These are phyloP conservation scores for Anethum foeniculum DNA, from an alignment of 140 eudicot species.

Conservation along the genomic window DNA sequence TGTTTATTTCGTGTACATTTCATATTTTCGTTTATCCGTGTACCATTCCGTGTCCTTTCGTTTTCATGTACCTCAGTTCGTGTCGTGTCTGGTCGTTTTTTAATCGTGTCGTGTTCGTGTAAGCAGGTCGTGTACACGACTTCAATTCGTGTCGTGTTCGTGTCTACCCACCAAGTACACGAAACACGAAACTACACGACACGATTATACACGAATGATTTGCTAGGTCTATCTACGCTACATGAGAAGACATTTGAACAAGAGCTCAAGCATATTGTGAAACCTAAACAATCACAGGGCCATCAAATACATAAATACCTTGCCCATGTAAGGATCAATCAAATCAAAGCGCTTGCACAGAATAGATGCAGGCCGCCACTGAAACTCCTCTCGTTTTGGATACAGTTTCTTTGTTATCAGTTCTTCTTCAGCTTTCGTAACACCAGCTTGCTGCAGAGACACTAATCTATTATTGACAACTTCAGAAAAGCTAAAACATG, in stretches of 20 bases:
- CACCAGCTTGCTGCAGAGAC: conserved; percentile 32
- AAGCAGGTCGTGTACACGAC: no score
- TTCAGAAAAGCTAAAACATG: conserved; percentile 7
- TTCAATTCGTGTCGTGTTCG: no score
- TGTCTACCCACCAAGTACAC: no score
- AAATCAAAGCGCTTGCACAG: conserved; percentile 95
- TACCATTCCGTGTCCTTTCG: no score
- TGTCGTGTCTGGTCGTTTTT: no score
- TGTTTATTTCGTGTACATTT: no score
- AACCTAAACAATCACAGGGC: not conserved
- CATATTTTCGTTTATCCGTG: no score
- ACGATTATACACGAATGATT: no score
- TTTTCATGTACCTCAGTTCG: no score
- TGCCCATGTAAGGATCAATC: conserved; percentile 89
- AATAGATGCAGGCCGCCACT: conserved; percentile 78
- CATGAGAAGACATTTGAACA: not conserved
- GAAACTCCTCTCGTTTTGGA: conserved; percentile 89
- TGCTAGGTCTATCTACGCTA: no score
- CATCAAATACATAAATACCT: conserved; percentile 35
- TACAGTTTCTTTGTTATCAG: conserved; percentile 34
- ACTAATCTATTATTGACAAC: conserved; percentile 2
- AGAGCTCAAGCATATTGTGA: not conserved
- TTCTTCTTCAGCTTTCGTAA: conserved; percentile 43
- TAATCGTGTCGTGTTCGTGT: no score
- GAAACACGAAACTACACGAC: no score